Base-by-base conservation (phyloP, 495 filamentous ascomycete genomes). In the Podospora australis region DNA sequence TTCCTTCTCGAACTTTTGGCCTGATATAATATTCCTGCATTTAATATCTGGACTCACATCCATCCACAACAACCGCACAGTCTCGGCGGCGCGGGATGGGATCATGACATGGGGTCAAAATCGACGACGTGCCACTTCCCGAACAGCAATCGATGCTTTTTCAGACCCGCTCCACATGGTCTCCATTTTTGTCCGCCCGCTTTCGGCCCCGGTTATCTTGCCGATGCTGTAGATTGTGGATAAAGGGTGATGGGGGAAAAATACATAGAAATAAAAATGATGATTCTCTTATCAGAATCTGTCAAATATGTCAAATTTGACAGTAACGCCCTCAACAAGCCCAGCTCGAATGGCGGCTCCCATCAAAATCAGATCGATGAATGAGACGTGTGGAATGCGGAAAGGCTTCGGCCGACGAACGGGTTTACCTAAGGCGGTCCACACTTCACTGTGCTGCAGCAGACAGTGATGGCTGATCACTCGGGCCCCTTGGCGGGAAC, bases 401-500 rank as follows among this genome's bases (percentile, higher is more conserved):
- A 36, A 34, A 34, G 30, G 6, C n/a, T 36, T 42, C 26, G 26
- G 28, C 5, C 34, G 43, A 20, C 35, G 21, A 25, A 39, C 28
- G 23, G 19, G 26, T 23, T n/a, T n/a, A n/a, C n/a, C n/a, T n/a
- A n/a, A n/a, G n/a, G 21, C 28, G 36, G 19, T 40, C 43, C 34
- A 25, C 49, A 41, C 39, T 20, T 21, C 22, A 32, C 48, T 24
- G n/a, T n/a, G n/a, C n/a, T n/a, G n/a, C n/a, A n/a, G n/a, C n/a
- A n/a, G n/a, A n/a, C n/a, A n/a, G n/a, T n/a, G n/a, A n/a, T 16
- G 6, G 32, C 3, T 10, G 32, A 28, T 28, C 25, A 20, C 49
- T 52, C 28, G 43, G 49, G 17, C 43, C 42, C 41, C 17, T 41
- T 41, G 26, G 26, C 35, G 25, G 6, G 30, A 26, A 35, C 21